A percentile compares a stretch with the other conserved stretches of the same genome.
Evolutionary conservation across 192 early-diverging fungal genomes (phyloP).

Genomic region (Coemansia sp.): DNA sequence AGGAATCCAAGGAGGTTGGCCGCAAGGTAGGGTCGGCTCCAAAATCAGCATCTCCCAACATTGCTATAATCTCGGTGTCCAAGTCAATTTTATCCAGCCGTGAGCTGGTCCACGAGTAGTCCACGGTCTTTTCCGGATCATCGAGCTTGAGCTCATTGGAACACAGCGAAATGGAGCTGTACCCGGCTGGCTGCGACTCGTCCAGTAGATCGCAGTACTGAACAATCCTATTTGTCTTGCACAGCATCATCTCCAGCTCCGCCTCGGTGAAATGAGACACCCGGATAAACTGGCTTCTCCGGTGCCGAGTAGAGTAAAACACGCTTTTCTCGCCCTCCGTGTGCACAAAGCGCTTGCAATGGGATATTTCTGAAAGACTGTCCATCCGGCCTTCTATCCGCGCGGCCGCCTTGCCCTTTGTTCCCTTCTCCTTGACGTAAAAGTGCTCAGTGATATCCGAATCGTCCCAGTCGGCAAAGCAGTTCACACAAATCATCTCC

Average conservation of each 20-base stretch:
- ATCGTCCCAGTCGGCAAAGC: conserved; percentile 40
- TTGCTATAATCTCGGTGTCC: conserved; percentile 35
- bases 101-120: conserved; percentile 24
- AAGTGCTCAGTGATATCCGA: conserved; percentile 10
- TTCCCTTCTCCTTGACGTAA: conserved; percentile 12
- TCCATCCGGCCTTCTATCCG: neutral
- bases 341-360: conserved; percentile 21
- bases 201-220: conserved; percentile 38
- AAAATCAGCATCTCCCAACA: conserved; percentile 36
- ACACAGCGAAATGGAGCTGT: conserved; percentile 46
- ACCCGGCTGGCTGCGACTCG: conserved; percentile 26
- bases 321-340: conserved; percentile 11
- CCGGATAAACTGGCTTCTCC: conserved; percentile 35
- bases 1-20: neutral
- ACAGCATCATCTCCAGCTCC: conserved; percentile 45
- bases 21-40: conserved; percentile 14
- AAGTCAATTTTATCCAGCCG: conserved; percentile 29
- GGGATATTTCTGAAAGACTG: conserved; percentile 7
- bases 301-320: conserved; percentile 23
- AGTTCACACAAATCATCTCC: conserved; percentile 24
- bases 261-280: conserved; percentile 33
- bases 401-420: neutral
- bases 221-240: conserved; percentile 38
- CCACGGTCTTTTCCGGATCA: conserved; percentile 10
- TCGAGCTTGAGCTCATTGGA: conserved; percentile 23